phyloP scores from a whole-genome alignment of 2,329 filamentous ascomycete genomes.

The Fusarium nanum region DNA sequence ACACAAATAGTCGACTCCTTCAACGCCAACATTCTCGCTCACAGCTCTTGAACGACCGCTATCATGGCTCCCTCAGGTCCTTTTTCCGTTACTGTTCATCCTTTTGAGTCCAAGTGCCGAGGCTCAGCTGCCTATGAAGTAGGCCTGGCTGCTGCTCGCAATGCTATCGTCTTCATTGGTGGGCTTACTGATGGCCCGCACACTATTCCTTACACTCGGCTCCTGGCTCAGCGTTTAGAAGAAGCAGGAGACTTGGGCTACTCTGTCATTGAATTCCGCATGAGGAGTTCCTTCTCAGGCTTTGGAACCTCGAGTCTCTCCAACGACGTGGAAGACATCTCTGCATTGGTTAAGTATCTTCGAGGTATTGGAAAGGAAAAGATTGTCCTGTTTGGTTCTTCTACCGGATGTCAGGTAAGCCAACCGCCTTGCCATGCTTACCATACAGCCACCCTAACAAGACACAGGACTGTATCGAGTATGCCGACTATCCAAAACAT shows the following conservation, averaged over 20 bases:
- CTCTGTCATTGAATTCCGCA: constrained; percentile 67
- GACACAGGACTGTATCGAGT: constrained; percentile 67
- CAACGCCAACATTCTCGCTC: not conserved
- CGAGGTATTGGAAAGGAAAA: constrained; percentile 61
- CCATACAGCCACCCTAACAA: not conserved
- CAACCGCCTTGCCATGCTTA: not conserved
- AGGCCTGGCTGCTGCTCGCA: constrained; percentile 56
- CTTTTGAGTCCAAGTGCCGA: constrained; percentile 56
- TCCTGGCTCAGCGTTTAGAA: constrained; percentile 59
- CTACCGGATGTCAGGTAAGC: constrained; percentile 66
- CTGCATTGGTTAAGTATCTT: constrained; percentile 65
- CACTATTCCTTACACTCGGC: constrained; percentile 68
- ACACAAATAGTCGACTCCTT: constrained; percentile 3
- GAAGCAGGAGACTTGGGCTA: constrained; percentile 55
- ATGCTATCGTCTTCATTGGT: constrained; percentile 76
- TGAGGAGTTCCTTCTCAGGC: constrained; percentile 65
- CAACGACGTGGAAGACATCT: constrained; percentile 66
- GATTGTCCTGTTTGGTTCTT: constrained; percentile 68
- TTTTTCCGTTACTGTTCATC: constrained; percentile 60
- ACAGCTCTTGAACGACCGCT: not conserved
- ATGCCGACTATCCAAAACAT: constrained; percentile 58
- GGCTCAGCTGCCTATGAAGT: constrained; percentile 61
- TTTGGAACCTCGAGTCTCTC: constrained; percentile 63
- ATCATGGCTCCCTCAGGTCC: constrained; percentile 48
- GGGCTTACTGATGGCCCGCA: constrained; percentile 78